phyloP scores from a whole-genome alignment of 2,329 filamentous ascomycete species.

The Cordyceps cicadae region DNA sequence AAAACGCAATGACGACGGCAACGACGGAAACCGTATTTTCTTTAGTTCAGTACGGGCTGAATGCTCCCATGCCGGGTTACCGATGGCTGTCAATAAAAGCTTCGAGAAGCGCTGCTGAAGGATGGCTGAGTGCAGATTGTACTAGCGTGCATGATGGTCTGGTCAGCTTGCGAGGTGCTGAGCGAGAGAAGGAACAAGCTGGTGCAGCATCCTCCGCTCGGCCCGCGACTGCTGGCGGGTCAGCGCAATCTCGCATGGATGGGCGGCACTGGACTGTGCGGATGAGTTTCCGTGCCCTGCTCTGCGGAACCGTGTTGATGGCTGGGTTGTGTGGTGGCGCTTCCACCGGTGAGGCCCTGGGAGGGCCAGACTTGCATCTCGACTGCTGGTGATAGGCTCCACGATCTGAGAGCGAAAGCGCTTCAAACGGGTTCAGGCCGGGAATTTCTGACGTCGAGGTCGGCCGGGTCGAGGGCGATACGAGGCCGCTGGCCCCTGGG shows the following conservation, averaged over 20 bases:
- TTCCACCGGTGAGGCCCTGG: not conserved
- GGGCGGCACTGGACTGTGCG: not conserved
- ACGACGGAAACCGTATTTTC: not conserved
- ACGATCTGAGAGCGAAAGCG: conserved; percentile 5
- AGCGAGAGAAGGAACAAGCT: conserved; percentile 1
- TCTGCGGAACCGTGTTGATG: not conserved
- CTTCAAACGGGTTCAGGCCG: conserved; percentile 2
- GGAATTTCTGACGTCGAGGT: not conserved
- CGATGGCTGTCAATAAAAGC: not conserved
- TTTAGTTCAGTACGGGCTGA: not conserved
- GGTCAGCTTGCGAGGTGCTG: not conserved
- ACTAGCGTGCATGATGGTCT: conserved; percentile 4
- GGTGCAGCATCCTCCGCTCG: conserved; percentile 5
- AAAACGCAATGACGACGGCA: not conserved
- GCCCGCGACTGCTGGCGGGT: not conserved
- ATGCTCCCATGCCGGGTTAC: not conserved
- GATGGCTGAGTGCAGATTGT: conserved; percentile 2
- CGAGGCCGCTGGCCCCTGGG: conserved; percentile 12
- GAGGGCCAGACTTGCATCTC: conserved; percentile 7
- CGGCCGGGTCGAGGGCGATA: not conserved
- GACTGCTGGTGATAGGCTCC: not conserved
- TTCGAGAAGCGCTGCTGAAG: conserved; percentile 8
- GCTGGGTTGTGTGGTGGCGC: not conserved
- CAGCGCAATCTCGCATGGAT: conserved; percentile 5
- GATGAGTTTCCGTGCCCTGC: not conserved